Evolutionary conservation across 1,139 yeast genomes (phyloP).

Genomic region (Yamadazyma diospyri): DNA sequence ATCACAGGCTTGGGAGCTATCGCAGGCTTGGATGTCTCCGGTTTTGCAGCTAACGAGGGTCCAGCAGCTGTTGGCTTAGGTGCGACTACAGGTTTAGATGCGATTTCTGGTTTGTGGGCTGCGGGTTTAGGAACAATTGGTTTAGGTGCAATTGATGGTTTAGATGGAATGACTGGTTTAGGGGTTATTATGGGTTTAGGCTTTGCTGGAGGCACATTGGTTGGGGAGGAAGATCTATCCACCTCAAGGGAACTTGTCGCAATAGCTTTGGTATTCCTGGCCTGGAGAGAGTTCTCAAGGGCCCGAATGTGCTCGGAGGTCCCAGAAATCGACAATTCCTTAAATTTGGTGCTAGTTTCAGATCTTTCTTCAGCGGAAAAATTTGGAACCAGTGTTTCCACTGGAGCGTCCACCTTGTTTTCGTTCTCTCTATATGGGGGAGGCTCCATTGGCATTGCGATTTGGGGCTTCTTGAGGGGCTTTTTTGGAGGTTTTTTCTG

Average conservation of each 20-base stretch:
- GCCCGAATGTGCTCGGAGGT: constrained; percentile 5
- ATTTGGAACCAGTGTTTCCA: too few species aligned
- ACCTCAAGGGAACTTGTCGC: too few species aligned
- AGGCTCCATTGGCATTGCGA: constrained; percentile 17
- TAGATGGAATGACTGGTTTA: background rate
- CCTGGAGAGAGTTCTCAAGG: constrained; percentile 4
- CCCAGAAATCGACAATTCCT: too few species aligned
- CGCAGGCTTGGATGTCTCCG: background rate
- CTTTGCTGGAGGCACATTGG: too few species aligned
- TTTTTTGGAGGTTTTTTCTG: constrained; percentile 37
- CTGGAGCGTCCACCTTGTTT: constrained; percentile 1
- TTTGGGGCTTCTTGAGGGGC: constrained; percentile 31
- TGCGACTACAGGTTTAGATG: constrained; percentile 1
- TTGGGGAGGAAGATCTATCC: too few species aligned
- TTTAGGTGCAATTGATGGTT: constrained; percentile 7
- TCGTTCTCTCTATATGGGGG: constrained; percentile 23
- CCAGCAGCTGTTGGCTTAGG: constrained; percentile 6
- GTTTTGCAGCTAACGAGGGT: constrained; percentile 1
- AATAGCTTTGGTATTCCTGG: background rate
- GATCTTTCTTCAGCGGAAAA: constrained; percentile 11
- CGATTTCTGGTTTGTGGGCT: background rate
- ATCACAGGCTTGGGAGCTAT: constrained; percentile 3
- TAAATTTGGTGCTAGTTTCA: constrained; percentile 12
- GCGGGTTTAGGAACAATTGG: background rate
- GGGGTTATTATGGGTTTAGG: constrained; percentile 9